Evolutionary conservation across 1,139 yeast species (phyloP).

Genomic region (Diutina siamensis): DNA sequence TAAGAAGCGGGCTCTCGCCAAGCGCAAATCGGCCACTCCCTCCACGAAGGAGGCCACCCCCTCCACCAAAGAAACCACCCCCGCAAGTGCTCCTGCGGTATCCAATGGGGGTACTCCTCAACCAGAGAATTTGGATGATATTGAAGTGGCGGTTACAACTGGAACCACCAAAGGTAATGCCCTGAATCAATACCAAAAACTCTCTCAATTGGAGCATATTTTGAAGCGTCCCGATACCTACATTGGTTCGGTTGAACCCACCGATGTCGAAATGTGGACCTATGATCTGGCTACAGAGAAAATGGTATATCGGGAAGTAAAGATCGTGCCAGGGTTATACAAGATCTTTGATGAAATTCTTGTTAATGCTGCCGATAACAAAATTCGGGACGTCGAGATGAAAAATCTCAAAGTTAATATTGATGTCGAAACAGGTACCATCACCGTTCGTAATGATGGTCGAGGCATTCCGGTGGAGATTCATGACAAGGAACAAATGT

Average conservation of each 20-base stretch:
- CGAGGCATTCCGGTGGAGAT: slow-evolving; percentile 92
- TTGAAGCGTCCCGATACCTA: slow-evolving; percentile 96
- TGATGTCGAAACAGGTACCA: slow-evolving; percentile 60
- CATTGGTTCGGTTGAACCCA: slow-evolving; percentile 85
- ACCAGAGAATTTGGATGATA: too few species aligned
- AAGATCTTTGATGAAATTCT: slow-evolving; percentile 95
- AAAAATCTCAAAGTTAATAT: slow-evolving; percentile 71
- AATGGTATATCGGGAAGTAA: slow-evolving; percentile 63
- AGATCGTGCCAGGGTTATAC: slow-evolving; percentile 88
- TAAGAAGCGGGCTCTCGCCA: background rate
- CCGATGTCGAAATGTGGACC: slow-evolving; percentile 79
- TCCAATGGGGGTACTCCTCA: too few species aligned
- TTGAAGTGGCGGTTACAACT: too few species aligned
- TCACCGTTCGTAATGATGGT: slow-evolving; percentile 86
- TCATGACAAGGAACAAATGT: slow-evolving; percentile 83
- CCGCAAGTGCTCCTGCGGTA: background rate
- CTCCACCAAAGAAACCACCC: background rate
- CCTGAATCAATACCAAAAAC: slow-evolving; percentile 63
- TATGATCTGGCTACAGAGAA: slow-evolving; percentile 57
- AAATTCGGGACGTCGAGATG: slow-evolving; percentile 90
- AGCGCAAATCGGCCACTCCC: background rate
- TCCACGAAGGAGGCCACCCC: background rate
- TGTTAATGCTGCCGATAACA: slow-evolving; percentile 98
- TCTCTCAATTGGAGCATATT: slow-evolving; percentile 92
- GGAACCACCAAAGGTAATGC: background rate